Conservation (phyloP, 495 filamentous ascomycete species). For the Hyphodiscus hymeniophilus region DNA sequence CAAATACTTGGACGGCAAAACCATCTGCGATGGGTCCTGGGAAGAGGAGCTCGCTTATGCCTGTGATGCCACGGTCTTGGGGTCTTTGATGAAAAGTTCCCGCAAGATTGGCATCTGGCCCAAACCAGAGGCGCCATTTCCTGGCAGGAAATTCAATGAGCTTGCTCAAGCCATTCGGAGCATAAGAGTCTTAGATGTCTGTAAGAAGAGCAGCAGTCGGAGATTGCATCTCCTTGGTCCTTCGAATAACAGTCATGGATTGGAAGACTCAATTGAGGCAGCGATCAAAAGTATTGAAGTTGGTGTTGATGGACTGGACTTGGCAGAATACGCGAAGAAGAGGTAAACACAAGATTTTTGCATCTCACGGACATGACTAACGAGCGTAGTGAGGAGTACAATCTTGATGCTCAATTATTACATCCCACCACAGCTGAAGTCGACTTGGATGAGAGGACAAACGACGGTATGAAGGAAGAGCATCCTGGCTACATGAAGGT, state of each 20-base stretch:
- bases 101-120: slow-evolving; percentile 8
- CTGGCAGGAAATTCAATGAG: slow-evolving; percentile 2
- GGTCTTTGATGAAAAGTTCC: slow-evolving; percentile 4
- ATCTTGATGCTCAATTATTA: background rate
- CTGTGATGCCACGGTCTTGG: slow-evolving; percentile 10
- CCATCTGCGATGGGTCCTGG: background rate
- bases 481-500: slow-evolving; percentile 1
- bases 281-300: slow-evolving; percentile 3
- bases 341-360: slow-evolving; percentile 3
- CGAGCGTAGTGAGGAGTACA: background rate
- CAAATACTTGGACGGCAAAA: slow-evolving; percentile 2
- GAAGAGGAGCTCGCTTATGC: background rate
- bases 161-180: slow-evolving; percentile 4
- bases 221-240: slow-evolving; percentile 2
- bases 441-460: background rate
- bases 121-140: slow-evolving; percentile 4
- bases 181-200: slow-evolving; percentile 7
- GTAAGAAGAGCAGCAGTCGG: background rate
- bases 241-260: slow-evolving; percentile 1
- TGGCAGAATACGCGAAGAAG: background rate
- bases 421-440: background rate
- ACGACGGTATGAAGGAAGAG: background rate
- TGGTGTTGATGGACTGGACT: slow-evolving; percentile 1
- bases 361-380: background rate
- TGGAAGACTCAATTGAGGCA: slow-evolving; percentile 6